phyloP scores from a whole-genome alignment of 441 rosid species.

The California macrophylla region DNA sequence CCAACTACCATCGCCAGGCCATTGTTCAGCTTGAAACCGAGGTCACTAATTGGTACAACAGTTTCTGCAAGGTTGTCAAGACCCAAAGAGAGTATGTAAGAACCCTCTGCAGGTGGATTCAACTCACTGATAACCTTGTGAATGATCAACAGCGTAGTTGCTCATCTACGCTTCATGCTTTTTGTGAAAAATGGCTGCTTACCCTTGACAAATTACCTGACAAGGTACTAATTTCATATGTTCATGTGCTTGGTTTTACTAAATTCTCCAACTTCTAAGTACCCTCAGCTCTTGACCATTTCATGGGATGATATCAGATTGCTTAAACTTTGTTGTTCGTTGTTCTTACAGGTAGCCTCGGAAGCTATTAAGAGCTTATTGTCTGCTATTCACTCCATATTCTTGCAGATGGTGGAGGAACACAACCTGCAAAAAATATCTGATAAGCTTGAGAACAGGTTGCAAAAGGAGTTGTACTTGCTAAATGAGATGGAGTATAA shows the following conservation, averaged over 20 bases:
- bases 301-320: too few species aligned
- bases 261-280: background rate
- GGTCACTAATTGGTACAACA: constrained; percentile 43
- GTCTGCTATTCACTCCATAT: constrained; percentile 48
- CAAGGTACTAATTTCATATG: constrained; percentile 36
- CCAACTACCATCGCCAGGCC: constrained; percentile 65
- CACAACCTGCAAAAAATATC: constrained; percentile 32
- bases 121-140: constrained; percentile 45
- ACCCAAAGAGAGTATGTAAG: constrained; percentile 62
- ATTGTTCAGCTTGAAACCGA: constrained; percentile 53
- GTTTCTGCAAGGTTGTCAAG: constrained; percentile 63
- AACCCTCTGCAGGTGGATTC: constrained; percentile 63
- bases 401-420: constrained; percentile 38
- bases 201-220: constrained; percentile 64
- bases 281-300: background rate
- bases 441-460: constrained; percentile 61
- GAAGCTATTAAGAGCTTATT: constrained; percentile 66
- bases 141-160: constrained; percentile 39
- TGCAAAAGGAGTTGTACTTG: constrained; percentile 52
- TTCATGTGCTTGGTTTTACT: background rate
- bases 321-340: too few species aligned
- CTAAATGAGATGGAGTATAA: constrained; percentile 59
- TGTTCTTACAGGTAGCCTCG: constrained; percentile 41
- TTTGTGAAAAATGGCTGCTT: constrained; percentile 66
- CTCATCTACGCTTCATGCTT: constrained; percentile 44